Conservation (phyloP, 257 asterid species). For the Solanum chaucha region DNA sequence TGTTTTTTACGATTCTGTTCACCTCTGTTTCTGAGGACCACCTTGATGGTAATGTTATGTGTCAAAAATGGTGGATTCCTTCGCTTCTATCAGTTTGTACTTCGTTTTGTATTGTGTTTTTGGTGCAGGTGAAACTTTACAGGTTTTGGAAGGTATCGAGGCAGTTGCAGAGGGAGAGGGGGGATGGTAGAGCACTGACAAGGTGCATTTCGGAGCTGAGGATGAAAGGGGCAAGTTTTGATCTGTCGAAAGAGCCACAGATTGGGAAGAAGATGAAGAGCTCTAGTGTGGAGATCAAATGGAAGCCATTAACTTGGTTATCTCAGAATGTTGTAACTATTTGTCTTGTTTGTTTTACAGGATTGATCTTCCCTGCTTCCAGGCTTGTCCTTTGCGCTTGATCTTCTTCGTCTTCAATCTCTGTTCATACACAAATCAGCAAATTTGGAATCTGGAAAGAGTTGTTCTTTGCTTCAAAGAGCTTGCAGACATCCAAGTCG, state of each 20-base stretch:
- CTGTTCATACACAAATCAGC: not conserved
- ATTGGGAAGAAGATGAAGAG: constrained; percentile 85
- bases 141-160: constrained; percentile 67
- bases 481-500: not conserved
- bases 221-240: constrained; percentile 91
- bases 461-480: not conserved
- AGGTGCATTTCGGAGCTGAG: constrained; percentile 84
- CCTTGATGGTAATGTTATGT: not conserved
- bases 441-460: not conserved
- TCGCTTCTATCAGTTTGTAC: constrained; percentile 28
- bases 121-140: constrained; percentile 62
- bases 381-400: constrained; percentile 56
- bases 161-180: constrained; percentile 62
- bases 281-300: constrained; percentile 93
- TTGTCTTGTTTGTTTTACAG: constrained; percentile 51
- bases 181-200: constrained; percentile 53
- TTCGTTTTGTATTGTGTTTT: constrained; percentile 31
- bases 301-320: constrained; percentile 76
- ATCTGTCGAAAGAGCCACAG: constrained; percentile 62
- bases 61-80: constrained; percentile 87
- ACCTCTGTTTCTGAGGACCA: constrained; percentile 23
- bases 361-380: constrained; percentile 45
- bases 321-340: constrained; percentile 44
- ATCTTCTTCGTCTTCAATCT: not conserved
- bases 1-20: constrained; percentile 57